phyloP scores from a whole-genome alignment of 2,329 filamentous ascomycete genomes.

The Biscogniauxia marginata region DNA sequence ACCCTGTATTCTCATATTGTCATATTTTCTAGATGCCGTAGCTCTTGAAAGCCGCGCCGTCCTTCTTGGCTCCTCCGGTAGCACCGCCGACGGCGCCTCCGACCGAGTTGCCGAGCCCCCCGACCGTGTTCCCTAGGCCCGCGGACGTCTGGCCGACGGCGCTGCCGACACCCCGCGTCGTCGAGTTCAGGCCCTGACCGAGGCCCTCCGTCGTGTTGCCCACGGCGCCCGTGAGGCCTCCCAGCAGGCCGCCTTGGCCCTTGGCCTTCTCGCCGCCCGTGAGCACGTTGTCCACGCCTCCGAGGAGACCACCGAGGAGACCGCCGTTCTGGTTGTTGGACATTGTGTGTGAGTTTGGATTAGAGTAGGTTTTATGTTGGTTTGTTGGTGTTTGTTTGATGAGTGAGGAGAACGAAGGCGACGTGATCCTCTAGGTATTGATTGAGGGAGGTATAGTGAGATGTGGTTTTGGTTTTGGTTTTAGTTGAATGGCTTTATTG shows the following conservation, averaged over 20 bases:
- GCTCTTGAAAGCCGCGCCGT: slow-evolving; percentile 26
- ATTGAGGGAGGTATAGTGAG: not conserved
- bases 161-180: slow-evolving; percentile 29
- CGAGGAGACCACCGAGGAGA: slow-evolving; percentile 33
- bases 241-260: slow-evolving; percentile 34
- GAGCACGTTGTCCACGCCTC: slow-evolving; percentile 34
- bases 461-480: not conserved
- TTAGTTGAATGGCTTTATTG: not conserved
- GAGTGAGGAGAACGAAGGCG: not conserved
- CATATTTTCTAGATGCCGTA: slow-evolving; percentile 30
- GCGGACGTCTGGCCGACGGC: slow-evolving; percentile 32
- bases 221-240: slow-evolving; percentile 30
- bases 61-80: slow-evolving; percentile 10
- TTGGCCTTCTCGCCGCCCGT: slow-evolving; percentile 34
- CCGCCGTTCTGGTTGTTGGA: slow-evolving; percentile 34
- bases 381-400: slow-evolving; percentile 9
- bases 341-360: slow-evolving; percentile 14
- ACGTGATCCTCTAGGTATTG: slow-evolving; percentile 2
- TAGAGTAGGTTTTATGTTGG: slow-evolving; percentile 6
- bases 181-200: slow-evolving; percentile 32
- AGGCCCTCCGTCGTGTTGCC: slow-evolving; percentile 32
- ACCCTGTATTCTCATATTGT: too few relatives aligned
- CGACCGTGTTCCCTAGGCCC: slow-evolving; percentile 28
- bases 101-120: slow-evolving; percentile 24
- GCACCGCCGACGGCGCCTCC: slow-evolving; percentile 24